A percentile compares a stretch with the other conserved stretches of the same genome.
These are phyloP conservation scores for Dipodascus albidus DNA, from an alignment of 805 yeast genomes.

Conservation along the genomic window DNA sequence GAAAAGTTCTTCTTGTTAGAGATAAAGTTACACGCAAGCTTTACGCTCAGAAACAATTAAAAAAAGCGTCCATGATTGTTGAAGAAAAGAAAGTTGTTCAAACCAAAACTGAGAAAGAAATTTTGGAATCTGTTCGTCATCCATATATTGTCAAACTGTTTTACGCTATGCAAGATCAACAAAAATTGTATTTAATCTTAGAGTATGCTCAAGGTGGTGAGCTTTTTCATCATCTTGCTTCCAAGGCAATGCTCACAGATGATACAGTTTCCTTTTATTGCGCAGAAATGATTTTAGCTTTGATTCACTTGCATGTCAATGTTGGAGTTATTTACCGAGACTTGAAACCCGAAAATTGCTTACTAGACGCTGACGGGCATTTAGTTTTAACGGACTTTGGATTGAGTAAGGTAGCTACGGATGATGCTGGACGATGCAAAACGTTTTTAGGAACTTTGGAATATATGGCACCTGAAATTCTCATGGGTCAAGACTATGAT, in stretches of 20 bases:
- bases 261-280: conserved; percentile 63
- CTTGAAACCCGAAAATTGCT: conserved; percentile 81
- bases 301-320: conserved; percentile 55
- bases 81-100: conserved; percentile 49
- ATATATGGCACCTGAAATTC: conserved; percentile 84
- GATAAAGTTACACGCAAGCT: conserved; percentile 50
- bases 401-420: conserved; percentile 35
- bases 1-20: conserved; percentile 70
- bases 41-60: conserved; percentile 78
- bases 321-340: conserved; percentile 82
- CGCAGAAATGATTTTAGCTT: conserved; percentile 72
- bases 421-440: conserved; percentile 33
- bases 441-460: conserved; percentile 70
- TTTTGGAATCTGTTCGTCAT: conserved; percentile 59
- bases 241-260: conserved; percentile 38
- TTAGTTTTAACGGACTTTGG: conserved; percentile 82
- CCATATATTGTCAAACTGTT: conserved; percentile 73
- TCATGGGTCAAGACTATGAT: conserved; percentile 67
- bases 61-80: conserved; percentile 69
- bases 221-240: conserved; percentile 51
- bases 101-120: conserved; percentile 70
- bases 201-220: conserved; percentile 90
- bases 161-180: conserved; percentile 73
- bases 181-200: conserved; percentile 60
- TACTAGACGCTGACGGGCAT: conserved; percentile 68